A percentile compares a stretch with the other conserved stretches of the same genome.
Evolutionary conservation across 176 grass and related monocot species (phyloP).

Genomic region (Puccinellia tenuiflora): DNA sequence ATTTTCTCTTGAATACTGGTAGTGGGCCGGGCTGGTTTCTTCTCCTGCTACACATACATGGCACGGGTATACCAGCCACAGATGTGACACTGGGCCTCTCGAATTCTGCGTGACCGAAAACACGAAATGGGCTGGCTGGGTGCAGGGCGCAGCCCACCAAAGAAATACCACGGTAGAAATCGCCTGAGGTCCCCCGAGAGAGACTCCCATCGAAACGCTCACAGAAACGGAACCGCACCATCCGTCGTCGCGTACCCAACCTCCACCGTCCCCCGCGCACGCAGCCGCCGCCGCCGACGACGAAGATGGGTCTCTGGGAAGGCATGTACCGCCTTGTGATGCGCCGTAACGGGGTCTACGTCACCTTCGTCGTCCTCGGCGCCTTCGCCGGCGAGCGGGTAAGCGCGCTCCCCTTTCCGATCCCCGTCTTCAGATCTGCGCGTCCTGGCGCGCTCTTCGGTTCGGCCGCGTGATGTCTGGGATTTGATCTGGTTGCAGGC

Average conservation of each 20-base stretch:
- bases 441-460: background rate
- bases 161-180: background rate
- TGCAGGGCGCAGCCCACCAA: background rate
- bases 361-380: conserved; percentile 82
- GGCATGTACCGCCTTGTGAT: conserved; percentile 72
- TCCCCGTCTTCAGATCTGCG: conserved; percentile 22
- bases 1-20: too few species aligned
- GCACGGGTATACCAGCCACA: too few species aligned
- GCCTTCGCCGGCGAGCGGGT: conserved; percentile 87
- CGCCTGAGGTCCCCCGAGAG: background rate
- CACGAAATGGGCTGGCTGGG: background rate
- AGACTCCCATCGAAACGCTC: background rate
- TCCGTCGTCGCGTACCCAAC: background rate
- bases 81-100: background rate
- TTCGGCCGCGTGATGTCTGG: background rate
- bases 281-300: conserved; percentile 1
- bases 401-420: background rate
- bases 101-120: background rate
- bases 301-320: conserved; percentile 52
- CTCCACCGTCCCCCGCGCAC: background rate
- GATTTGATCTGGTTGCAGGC: conserved; percentile 35
- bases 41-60: background rate
- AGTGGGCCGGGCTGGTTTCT: background rate
- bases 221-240: background rate
- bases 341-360: conserved; percentile 88